A percentile compares a stretch with the other conserved stretches of the same genome.
These are phyloP conservation scores for Eucalyptus decipiens DNA, from an alignment of 345 rosid species.

Conservation along the genomic window DNA sequence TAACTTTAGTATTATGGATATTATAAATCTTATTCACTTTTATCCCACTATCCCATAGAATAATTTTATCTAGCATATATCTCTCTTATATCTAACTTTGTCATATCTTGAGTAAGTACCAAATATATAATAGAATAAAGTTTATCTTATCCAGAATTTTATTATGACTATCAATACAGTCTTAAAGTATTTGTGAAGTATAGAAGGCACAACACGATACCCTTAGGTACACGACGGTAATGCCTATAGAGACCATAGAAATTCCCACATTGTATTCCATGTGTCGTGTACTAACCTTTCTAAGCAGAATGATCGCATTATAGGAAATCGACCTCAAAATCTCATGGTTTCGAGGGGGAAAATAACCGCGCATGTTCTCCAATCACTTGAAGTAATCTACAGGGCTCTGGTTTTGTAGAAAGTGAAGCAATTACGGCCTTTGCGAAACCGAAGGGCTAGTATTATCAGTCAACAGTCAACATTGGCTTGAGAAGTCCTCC, in stretches of 20 bases:
- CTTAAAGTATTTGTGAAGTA: neutral
- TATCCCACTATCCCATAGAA: accelerated
- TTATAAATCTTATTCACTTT: too few relatives aligned
- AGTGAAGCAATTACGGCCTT: neutral
- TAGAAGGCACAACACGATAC: neutral
- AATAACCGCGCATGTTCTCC: too few relatives aligned
- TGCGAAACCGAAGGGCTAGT: neutral
- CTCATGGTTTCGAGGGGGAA: neutral
- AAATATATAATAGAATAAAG: too few relatives aligned
- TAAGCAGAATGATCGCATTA: neutral
- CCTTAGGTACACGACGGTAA: neutral
- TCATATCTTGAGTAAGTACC: too few relatives aligned
- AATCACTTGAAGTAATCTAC: neutral
- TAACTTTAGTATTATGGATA: too few relatives aligned
- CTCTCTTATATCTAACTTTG: too few relatives aligned
- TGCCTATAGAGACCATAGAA: neutral
- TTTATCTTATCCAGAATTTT: too few relatives aligned
- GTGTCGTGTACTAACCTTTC: neutral
- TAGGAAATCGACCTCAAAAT: neutral
- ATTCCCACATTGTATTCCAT: neutral
- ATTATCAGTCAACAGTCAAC: neutral
- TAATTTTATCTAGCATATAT: too few relatives aligned
- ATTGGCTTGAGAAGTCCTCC: neutral
- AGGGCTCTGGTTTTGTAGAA: neutral
- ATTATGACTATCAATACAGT: accelerated